Percentiles rank a stretch among this genome's conserved stretches.
These are phyloP conservation scores for Notholithocarpus densiflorus DNA, from an alignment of 306 rosid species.

Conservation along the genomic window DNA sequence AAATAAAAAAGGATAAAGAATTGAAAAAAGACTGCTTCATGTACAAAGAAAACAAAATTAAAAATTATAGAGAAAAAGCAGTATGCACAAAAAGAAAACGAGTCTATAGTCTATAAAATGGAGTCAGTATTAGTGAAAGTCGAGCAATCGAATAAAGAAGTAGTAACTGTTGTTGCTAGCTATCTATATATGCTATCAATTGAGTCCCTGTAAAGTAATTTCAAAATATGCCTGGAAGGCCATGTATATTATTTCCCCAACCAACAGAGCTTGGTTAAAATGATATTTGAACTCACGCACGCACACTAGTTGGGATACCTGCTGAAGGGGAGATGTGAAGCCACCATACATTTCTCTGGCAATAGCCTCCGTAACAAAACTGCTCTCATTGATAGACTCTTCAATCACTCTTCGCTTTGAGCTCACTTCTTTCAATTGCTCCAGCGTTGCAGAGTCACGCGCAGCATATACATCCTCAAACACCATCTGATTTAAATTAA, in stretches of 20 bases:
- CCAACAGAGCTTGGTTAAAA: too few relatives aligned
- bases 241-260: too few relatives aligned
- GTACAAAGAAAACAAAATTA: too few relatives aligned
- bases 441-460: constrained; percentile 62
- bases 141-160: too few relatives aligned
- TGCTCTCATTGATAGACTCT: constrained; percentile 57
- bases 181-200: too few relatives aligned
- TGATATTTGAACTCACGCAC: too few relatives aligned
- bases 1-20: too few relatives aligned
- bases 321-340: constrained; percentile 54
- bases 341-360: constrained; percentile 85
- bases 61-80: too few relatives aligned
- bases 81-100: too few relatives aligned
- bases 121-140: background rate
- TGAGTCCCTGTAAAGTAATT: too few relatives aligned
- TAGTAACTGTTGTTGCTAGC: too few relatives aligned
- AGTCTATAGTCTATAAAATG: background rate
- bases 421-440: constrained; percentile 76
- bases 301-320: constrained; percentile 32
- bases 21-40: background rate
- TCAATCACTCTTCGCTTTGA: constrained; percentile 68
- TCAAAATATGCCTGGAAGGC: too few relatives aligned
- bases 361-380: constrained; percentile 64
- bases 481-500: constrained; percentile 41
- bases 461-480: constrained; percentile 62